A percentile compares a stretch with the other conserved stretches of the same genome.
phyloP scores from a whole-genome alignment of 176 grass and related monocot species.

The Thalia dealbata region DNA sequence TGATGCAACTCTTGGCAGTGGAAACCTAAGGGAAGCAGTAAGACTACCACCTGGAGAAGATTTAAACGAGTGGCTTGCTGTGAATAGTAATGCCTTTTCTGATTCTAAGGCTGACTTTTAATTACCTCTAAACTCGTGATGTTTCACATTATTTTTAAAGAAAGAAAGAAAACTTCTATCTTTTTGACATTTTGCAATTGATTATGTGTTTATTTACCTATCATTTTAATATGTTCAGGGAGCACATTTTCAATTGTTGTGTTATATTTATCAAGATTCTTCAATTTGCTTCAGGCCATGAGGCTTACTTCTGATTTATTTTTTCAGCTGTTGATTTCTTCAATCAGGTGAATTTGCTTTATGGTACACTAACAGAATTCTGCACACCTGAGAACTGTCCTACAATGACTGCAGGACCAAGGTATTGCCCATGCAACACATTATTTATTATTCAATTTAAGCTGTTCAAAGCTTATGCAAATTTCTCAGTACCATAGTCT shows the following conservation, averaged over 20 bases:
- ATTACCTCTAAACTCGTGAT: not conserved
- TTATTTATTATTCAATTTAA: not conserved
- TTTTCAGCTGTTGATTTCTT: constrained; percentile 99
- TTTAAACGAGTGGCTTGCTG: constrained; percentile 97
- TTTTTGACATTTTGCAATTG: not conserved
- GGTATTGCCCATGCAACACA: constrained; percentile 31
- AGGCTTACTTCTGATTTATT: constrained; percentile 30
- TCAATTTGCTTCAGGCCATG: not conserved
- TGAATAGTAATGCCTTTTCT: constrained; percentile 71
- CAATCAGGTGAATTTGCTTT: constrained; percentile 97
- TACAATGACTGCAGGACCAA: constrained; percentile 95
- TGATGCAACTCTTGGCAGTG: constrained; percentile 94
- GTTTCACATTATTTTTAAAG: not conserved
- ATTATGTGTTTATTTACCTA: not conserved
- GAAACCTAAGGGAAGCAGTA: constrained; percentile 98
- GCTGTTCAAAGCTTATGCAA: not conserved
- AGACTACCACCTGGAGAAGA: constrained; percentile 95
- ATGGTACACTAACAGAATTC: constrained; percentile 85
- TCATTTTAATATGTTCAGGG: too few species aligned
- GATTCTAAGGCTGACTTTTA: not conserved
- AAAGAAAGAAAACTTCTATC: not conserved
- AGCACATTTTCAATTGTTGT: too few species aligned
- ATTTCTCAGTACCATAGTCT: not conserved
- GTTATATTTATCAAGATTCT: not conserved
- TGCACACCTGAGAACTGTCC: constrained; percentile 91